Evolutionary conservation across 306 rosid genomes (phyloP).

Genomic region (Prunus fruticosa): DNA sequence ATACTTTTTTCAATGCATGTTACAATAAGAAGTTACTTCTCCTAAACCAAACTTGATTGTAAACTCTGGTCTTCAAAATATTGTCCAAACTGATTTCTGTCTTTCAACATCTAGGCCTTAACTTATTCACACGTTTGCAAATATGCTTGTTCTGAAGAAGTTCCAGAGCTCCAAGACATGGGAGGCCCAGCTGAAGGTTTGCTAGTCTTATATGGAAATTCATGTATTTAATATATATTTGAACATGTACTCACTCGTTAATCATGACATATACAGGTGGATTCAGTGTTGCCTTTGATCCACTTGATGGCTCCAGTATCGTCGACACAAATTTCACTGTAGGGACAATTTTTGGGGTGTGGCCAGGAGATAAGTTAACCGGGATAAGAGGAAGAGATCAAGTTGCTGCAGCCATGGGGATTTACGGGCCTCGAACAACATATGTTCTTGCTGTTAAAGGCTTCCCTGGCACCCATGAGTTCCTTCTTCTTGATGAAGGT

Average conservation of each 20-base stretch:
- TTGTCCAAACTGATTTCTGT: not conserved
- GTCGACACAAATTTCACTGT: conserved; percentile 98
- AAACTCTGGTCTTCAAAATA: not conserved
- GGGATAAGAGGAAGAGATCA: conserved; percentile 92
- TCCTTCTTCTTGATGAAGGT: conserved; percentile 98
- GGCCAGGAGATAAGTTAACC: conserved; percentile 97
- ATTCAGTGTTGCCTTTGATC: conserved; percentile 98
- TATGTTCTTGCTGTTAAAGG: conserved; percentile 87
- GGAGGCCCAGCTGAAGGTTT: conserved; percentile 95
- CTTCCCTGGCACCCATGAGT: conserved; percentile 91
- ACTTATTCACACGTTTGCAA: conserved; percentile 88
- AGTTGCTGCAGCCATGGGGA: conserved; percentile 99
- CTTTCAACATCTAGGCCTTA: conserved; percentile 57
- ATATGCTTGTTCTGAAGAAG: conserved; percentile 96
- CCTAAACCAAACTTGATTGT: not conserved
- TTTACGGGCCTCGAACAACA: conserved; percentile 93
- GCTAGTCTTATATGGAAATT: not conserved
- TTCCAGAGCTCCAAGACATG: conserved; percentile 97
- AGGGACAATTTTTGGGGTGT: conserved; percentile 95
- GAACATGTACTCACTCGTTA: conserved; percentile 6
- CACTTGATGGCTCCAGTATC: conserved; percentile 97
- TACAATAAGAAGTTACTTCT: not conserved
- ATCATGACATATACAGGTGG: conserved; percentile 59
- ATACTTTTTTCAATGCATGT: not conserved
- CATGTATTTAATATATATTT: not conserved